Evolutionary conservation across 306 rosid species (phyloP).

Genomic region (Cicer yamashitae): DNA sequence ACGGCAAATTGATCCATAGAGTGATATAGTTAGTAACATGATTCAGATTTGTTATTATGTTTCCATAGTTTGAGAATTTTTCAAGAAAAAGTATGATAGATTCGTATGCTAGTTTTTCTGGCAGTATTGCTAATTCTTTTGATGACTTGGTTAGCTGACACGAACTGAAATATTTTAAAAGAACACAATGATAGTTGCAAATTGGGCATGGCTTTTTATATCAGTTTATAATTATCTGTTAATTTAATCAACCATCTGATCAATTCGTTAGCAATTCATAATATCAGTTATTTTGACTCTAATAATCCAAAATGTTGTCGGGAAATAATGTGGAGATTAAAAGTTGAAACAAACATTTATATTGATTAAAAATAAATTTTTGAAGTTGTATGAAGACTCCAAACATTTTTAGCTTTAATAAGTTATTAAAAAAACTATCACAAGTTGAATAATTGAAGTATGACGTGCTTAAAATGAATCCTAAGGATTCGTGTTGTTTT

Average conservation of each 20-base stretch:
- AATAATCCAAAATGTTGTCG: no score
- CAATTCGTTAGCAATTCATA: no score
- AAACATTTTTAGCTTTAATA: no score
- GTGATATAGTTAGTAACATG: slow-evolving; percentile 1
- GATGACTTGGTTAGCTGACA: not conserved
- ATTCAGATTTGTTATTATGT: slow-evolving; percentile 34
- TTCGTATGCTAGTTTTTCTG: slow-evolving; percentile 2
- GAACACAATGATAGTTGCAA: not conserved
- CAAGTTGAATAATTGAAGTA: no score
- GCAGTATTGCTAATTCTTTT: slow-evolving; percentile 3
- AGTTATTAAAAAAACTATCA: no score
- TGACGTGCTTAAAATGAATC: no score
- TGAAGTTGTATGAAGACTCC: no score
- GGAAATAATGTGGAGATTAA: no score
- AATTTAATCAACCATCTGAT: not conserved
- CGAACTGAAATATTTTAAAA: not conserved
- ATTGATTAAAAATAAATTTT: no score
- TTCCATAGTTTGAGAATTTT: not conserved
- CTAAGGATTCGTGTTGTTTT: no score
- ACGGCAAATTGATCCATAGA: not conserved
- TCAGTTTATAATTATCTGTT: not conserved
- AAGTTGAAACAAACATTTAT: no score
- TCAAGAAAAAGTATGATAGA: not conserved
- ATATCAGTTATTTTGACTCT: no score
- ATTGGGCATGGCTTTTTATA: not conserved